Evolutionary conservation across 2,329 filamentous ascomycete species (phyloP).

Genomic region (Ascocoryne sarcoides): DNA sequence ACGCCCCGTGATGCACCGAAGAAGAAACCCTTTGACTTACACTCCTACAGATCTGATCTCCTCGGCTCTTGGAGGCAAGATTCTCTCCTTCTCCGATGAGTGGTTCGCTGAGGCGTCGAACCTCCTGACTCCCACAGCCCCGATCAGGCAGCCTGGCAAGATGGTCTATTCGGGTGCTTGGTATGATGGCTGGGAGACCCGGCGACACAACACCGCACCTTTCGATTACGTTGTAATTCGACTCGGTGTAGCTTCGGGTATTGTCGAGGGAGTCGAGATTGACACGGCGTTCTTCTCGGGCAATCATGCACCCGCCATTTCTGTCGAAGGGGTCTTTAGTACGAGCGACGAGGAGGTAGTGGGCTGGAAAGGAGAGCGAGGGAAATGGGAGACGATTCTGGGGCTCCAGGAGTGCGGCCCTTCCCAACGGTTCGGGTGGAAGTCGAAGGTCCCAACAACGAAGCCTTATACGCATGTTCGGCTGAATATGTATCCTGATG

Average conservation of each 20-base stretch:
- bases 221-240: slow-evolving; percentile 62
- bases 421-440: slow-evolving; percentile 65
- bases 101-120: slow-evolving; percentile 61
- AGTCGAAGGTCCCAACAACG: slow-evolving; percentile 45
- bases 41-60: slow-evolving; percentile 48
- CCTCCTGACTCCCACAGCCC: slow-evolving; percentile 53
- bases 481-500: slow-evolving; percentile 79
- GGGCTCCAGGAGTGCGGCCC: slow-evolving; percentile 64
- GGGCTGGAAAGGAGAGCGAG: slow-evolving; percentile 48
- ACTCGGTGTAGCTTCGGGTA: slow-evolving; percentile 61
- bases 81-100: slow-evolving; percentile 58
- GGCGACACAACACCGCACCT: slow-evolving; percentile 53
- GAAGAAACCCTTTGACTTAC: slow-evolving; percentile 12
- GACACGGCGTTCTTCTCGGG: slow-evolving; percentile 77
- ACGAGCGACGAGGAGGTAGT: slow-evolving; percentile 56
- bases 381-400: slow-evolving; percentile 65
- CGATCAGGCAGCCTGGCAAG: slow-evolving; percentile 54
- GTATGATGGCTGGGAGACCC: slow-evolving; percentile 65
- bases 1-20: background rate
- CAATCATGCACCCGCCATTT: slow-evolving; percentile 73
- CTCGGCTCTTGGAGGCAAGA: slow-evolving; percentile 50
- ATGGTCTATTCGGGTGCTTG: slow-evolving; percentile 62
- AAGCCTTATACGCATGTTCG: slow-evolving; percentile 73
- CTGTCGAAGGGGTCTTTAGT: slow-evolving; percentile 67
- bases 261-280: slow-evolving; percentile 65